Evolutionary conservation across 306 rosid species (phyloP).

Genomic region (Fagus sylvatica): DNA sequence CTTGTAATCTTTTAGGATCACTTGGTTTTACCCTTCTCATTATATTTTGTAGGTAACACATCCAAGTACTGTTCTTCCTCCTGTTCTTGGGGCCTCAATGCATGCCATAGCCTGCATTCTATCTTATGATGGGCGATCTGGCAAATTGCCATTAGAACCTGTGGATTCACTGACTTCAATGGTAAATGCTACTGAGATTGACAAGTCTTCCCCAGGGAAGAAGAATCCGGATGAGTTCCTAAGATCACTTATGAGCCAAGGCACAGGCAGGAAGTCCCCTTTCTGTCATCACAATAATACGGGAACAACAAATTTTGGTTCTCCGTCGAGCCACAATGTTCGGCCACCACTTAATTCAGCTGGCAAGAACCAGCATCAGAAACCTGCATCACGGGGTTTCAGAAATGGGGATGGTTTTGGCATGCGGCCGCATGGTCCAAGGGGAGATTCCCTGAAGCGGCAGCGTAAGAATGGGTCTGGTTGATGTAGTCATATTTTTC

Average conservation of each 20-base stretch:
- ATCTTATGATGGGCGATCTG: conserved; percentile 65
- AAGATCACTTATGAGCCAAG: conserved; percentile 17
- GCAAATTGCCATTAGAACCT: conserved; percentile 26
- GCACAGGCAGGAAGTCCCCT: conserved; percentile 6
- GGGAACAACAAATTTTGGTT: conserved; percentile 18
- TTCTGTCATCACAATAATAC: conserved; percentile 14
- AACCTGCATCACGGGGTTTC: conserved; percentile 5
- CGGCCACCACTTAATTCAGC: conserved; percentile 12
- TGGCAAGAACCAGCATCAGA: background rate
- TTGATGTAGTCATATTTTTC: background rate
- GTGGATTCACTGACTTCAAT: conserved; percentile 39
- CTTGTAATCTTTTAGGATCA: background rate
- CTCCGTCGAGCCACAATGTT: conserved; percentile 1
- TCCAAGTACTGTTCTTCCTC: conserved; percentile 66
- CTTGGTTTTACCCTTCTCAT: conserved; percentile 21
- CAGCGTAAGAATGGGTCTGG: conserved; percentile 11
- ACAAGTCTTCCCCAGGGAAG: conserved; percentile 18
- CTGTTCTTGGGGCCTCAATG: conserved; percentile 53
- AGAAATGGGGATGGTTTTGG: conserved; percentile 11
- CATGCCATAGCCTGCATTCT: conserved; percentile 58
- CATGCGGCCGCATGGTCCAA: conserved; percentile 11
- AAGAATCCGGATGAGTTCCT: conserved; percentile 26
- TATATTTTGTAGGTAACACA: conserved; percentile 55
- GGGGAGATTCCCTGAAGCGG: conserved; percentile 30
- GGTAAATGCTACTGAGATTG: conserved; percentile 36